Evolutionary conservation across 2,329 filamentous ascomycete species (phyloP).

Genomic region (Calonectria leucothoes): DNA sequence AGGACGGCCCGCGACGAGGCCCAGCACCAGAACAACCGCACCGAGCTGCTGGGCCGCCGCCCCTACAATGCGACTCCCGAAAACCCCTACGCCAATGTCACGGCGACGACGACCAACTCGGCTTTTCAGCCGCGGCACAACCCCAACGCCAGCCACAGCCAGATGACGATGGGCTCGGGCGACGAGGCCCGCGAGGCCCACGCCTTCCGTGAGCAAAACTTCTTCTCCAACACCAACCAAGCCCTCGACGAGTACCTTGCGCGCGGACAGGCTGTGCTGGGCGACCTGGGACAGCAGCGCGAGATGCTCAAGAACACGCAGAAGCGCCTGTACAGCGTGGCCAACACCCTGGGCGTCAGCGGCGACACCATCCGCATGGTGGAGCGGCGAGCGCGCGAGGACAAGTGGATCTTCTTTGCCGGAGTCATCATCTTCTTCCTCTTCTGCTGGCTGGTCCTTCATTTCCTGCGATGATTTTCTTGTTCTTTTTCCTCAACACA

Average conservation of each 20-base stretch:
- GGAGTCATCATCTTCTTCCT: constrained; percentile 88
- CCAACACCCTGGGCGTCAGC: constrained; percentile 91
- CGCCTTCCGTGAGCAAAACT: constrained; percentile 88
- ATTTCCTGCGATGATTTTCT: constrained; percentile 73
- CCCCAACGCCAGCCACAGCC: constrained; percentile 47
- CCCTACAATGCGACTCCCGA: constrained; percentile 86
- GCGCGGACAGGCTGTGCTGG: constrained; percentile 87
- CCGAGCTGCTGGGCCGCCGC: constrained; percentile 86
- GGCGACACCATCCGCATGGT: constrained; percentile 98
- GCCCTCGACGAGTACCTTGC: constrained; percentile 96
- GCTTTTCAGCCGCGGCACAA: constrained; percentile 57
- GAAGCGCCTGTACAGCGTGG: constrained; percentile 88
- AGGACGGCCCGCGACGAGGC: constrained; percentile 83
- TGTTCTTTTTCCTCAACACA: neutral
- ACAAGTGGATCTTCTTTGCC: constrained; percentile 97
- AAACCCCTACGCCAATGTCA: constrained; percentile 84
- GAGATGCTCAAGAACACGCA: constrained; percentile 97
- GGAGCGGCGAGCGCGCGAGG: constrained; percentile 88
- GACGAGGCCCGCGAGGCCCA: constrained; percentile 82
- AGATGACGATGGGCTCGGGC: constrained; percentile 57
- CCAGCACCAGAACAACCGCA: constrained; percentile 73
- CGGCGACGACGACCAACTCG: constrained; percentile 44
- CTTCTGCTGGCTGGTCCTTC: constrained; percentile 92
- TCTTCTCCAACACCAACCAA: constrained; percentile 83
- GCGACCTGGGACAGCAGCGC: constrained; percentile 87